phyloP scores from a whole-genome alignment of 83 land plant species.

The Thuja plicata region DNA sequence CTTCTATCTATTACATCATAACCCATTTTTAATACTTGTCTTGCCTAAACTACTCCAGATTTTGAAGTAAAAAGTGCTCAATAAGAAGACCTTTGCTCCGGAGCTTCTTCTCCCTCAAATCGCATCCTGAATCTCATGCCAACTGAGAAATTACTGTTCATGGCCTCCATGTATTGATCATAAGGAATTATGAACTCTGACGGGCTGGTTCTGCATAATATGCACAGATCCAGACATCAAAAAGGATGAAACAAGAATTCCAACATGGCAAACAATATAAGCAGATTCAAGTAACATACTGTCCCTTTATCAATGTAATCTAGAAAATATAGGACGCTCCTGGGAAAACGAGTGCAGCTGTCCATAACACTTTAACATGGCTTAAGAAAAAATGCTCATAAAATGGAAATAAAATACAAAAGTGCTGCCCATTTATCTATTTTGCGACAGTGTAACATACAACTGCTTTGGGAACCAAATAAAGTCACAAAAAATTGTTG shows the following conservation, averaged over 20 bases:
- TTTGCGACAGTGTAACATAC: neutral
- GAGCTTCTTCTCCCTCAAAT: slow-evolving; percentile 96
- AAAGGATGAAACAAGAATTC: neutral
- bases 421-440: neutral
- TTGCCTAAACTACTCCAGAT: slow-evolving; percentile 1
- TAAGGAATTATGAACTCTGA: slow-evolving; percentile 90
- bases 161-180: slow-evolving; percentile 70
- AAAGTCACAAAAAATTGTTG: no score
- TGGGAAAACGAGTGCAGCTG: neutral
- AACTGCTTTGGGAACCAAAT: no score
- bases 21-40: neutral
- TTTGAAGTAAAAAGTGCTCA: neutral
- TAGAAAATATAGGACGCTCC: neutral
- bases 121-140: slow-evolving; percentile 96
- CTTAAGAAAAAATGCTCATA: neutral
- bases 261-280: neutral
- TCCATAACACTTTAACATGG: neutral
- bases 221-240: neutral
- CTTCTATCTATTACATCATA: neutral
- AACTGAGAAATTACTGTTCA: slow-evolving; percentile 60
- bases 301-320: neutral
- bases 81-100: slow-evolving; percentile 81
- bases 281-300: neutral
- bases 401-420: neutral
- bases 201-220: slow-evolving; percentile 80